Base-by-base conservation (phyloP, 2,329 filamentous ascomycete species). In the Alternaria postmessia region DNA sequence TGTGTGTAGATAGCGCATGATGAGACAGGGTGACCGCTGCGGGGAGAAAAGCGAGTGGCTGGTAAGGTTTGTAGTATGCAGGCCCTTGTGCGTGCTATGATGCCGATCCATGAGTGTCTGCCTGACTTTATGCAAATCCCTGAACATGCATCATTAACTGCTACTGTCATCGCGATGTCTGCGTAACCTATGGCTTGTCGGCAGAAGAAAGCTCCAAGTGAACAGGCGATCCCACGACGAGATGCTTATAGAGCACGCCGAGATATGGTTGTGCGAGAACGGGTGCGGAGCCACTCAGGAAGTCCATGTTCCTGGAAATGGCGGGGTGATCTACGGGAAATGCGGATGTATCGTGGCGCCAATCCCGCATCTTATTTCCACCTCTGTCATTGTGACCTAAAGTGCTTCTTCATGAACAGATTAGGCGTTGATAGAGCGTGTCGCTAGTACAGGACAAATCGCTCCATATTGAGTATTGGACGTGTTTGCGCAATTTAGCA, bases 351-450 rank as follows among this genome's bases (percentile, higher is more conserved):
- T 60, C 44, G 59, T 32, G 54, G 60, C 65, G 58, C 64, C 54
- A 26, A 47, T 63, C 57, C 64, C 57, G 59, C 55, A 53, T 57
- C 55, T 65, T 59, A 62, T 58, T 51, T 44, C 41, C 43, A 62
- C 57, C 28, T 61, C 49, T 39, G 36, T 47, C 16, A 36, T 48
- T n/a, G 36, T 43, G 51, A 55, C 20, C 11, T 41, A 38, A 7
- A 16, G 14, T 32, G 30, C 18, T 48, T 36, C 32, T 16, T 16
- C 32, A 36, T 36, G 32, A 36, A 36, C 32, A 16, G 32, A 36
- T 11, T 36, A 12, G 32, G n/a, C 36, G n/a, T 18, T 36, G 7
- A 47, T 42, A 39, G 36, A 44, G 43, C 39, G 42, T 22, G 44
- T n/a, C 12, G 18, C 28, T 12, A 16, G 41, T 14, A 18, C 14